Base-by-base conservation (phyloP, 2,329 filamentous ascomycete species). In the Cercospora berteroae region DNA sequence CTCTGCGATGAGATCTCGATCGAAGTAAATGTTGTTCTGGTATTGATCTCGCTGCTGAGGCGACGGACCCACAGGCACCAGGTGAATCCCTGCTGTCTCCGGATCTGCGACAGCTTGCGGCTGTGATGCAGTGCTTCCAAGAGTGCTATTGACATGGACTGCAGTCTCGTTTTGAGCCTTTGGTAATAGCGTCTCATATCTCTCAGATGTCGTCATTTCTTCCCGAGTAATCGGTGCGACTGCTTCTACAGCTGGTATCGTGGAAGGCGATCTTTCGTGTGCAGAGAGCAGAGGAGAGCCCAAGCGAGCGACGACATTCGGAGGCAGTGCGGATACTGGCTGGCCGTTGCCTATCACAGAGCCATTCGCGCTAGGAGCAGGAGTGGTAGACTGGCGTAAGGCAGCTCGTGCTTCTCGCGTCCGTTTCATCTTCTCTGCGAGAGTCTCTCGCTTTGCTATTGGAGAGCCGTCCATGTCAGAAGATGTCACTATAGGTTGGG, bases 191-290 rank as follows among this genome's bases (percentile, higher is more conserved):
- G 77, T 78, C 57, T 74, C 72, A 57, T 77, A 78, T 20, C 76
- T 71, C 57, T 76, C 77, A 10, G 76, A 77, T 1, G 76, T 77
- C 27, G 72, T 76, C 72, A 75, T 74, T 50, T 79, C 76, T 42
- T 79, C 76, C 52, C 69, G 69, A 1, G 76, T 75, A 9, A 74
- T 69, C 2, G 58, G 66, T 0, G 72, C 70, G 1, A 70, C 42
- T 3, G 73, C 70, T 60, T 75, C 72, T 1, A 72, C 70, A 23
- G 76, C 74, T 18, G 77, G 77, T 5, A 79, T 71, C 10, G 71
- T 72, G 3, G 77, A 79, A 8, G 77, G 77, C 4, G 77, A 79
- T 10, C 77, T 71, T 33, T 73, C 69, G 18, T 68, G 69, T 39
- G 63, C 59, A 8, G 52, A 20, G 13, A 25, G 59, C 12, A 58